A percentile compares a stretch with the other conserved stretches of the same genome.
Conservation (phyloP, 164 flowering plant genomes). For the Annona squamosa region DNA sequence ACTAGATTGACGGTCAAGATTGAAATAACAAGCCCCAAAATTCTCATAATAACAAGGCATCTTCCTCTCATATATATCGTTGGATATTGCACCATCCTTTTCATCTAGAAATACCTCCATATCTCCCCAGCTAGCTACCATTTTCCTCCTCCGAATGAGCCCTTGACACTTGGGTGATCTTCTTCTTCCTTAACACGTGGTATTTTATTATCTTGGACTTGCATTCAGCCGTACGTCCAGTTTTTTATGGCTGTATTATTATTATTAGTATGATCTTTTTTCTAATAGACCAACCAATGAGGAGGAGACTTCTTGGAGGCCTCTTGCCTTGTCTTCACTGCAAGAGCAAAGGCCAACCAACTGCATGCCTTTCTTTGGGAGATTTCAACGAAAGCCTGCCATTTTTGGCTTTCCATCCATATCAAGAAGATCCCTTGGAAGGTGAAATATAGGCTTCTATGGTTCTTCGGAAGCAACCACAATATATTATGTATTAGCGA, state of each 20-base stretch:
- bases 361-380: background rate
- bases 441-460: background rate
- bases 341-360: background rate
- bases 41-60: too few relatives aligned
- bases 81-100: background rate
- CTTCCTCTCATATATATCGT: background rate
- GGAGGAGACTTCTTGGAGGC: background rate
- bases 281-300: background rate
- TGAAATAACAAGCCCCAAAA: too few relatives aligned
- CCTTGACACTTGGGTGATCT: background rate
- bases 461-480: background rate
- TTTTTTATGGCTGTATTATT: background rate
- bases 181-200: conserved; percentile 1
- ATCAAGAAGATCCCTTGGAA: background rate
- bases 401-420: background rate
- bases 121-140: background rate
- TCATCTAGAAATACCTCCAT: background rate
- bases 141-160: background rate
- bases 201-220: background rate
- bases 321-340: background rate
- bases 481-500: background rate
- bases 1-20: too few relatives aligned
- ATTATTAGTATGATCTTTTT: background rate
- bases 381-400: background rate
- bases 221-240: background rate